Conservation (phyloP, 805 yeast species). For the Wickerhamomyces mucosus region DNA sequence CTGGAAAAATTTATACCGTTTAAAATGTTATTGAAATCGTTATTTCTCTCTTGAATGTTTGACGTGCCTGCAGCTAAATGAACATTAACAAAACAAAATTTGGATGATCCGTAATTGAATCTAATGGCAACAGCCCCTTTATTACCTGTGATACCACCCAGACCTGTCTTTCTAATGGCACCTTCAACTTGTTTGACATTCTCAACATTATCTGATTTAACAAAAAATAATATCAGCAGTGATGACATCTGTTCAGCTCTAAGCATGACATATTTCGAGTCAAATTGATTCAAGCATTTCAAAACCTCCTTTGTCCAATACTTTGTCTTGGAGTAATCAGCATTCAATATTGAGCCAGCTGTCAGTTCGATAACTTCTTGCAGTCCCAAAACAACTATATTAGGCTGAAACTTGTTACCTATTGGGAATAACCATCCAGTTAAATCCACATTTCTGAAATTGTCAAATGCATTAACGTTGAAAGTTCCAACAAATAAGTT, state of each 20-base stretch:
- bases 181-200: conserved; percentile 81
- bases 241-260: conserved; percentile 74
- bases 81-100: conserved; percentile 78
- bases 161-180: conserved; percentile 88
- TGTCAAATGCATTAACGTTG: conserved; percentile 69
- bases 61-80: conserved; percentile 90
- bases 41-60: conserved; percentile 76
- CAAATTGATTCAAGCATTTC: conserved; percentile 48
- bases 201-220: conserved; percentile 35
- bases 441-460: conserved; percentile 41
- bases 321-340: conserved; percentile 67
- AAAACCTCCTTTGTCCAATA: conserved; percentile 72
- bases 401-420: conserved; percentile 49
- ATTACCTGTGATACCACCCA: conserved; percentile 96
- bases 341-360: conserved; percentile 81
- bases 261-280: conserved; percentile 44
- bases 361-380: conserved; percentile 92
- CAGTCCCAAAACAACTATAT: conserved; percentile 79
- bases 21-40: conserved; percentile 68
- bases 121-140: conserved; percentile 95
- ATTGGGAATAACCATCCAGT: conserved; percentile 77
- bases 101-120: conserved; percentile 70
- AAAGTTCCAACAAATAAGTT: conserved; percentile 74
- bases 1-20: conserved; percentile 74
- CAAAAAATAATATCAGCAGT: conserved; percentile 54